These are phyloP conservation scores for Nakaseomyces glabratus DNA, from an alignment of 1,139 yeast genomes.

Conservation along the genomic window DNA sequence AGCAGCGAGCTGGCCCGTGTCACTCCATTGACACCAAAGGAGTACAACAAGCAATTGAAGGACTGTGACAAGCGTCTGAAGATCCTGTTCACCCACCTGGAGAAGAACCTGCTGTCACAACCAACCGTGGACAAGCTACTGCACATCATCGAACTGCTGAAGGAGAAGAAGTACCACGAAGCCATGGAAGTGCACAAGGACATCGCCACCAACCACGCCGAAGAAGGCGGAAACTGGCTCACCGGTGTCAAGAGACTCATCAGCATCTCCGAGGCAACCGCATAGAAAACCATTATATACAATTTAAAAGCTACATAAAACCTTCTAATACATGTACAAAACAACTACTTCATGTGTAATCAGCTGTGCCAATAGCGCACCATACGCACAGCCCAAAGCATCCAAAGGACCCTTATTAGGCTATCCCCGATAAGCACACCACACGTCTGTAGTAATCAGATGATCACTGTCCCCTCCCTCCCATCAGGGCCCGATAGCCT, in stretches of 20 bases:
- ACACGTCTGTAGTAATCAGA: too few species aligned
- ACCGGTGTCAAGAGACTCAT: slow-evolving; percentile 84
- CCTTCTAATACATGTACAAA: too few species aligned
- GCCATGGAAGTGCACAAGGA: slow-evolving; percentile 54
- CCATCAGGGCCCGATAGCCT: too few species aligned
- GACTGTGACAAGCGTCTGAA: slow-evolving; percentile 80
- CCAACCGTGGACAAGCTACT: slow-evolving; percentile 50
- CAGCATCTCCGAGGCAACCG: slow-evolving; percentile 49
- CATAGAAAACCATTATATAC: slow-evolving; percentile 6
- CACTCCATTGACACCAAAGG: slow-evolving; percentile 69
- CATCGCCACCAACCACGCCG: slow-evolving; percentile 56
- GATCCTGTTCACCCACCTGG: slow-evolving; percentile 70
- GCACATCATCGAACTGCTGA: slow-evolving; percentile 44
- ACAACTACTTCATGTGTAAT: too few species aligned
- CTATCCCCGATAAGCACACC: too few species aligned
- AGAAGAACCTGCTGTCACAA: slow-evolving; percentile 56
- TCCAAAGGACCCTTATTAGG: too few species aligned
- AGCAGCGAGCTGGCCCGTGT: slow-evolving; percentile 48
- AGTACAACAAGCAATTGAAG: slow-evolving; percentile 59
- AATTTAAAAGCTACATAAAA: not conserved
- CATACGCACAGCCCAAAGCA: too few species aligned
- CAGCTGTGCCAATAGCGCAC: too few species aligned
- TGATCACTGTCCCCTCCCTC: too few species aligned
- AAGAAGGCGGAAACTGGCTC: slow-evolving; percentile 87
- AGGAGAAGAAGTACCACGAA: slow-evolving; percentile 44